Conservation (phyloP, 2,329 filamentous ascomycete species). For the Fusarium globosum region DNA sequence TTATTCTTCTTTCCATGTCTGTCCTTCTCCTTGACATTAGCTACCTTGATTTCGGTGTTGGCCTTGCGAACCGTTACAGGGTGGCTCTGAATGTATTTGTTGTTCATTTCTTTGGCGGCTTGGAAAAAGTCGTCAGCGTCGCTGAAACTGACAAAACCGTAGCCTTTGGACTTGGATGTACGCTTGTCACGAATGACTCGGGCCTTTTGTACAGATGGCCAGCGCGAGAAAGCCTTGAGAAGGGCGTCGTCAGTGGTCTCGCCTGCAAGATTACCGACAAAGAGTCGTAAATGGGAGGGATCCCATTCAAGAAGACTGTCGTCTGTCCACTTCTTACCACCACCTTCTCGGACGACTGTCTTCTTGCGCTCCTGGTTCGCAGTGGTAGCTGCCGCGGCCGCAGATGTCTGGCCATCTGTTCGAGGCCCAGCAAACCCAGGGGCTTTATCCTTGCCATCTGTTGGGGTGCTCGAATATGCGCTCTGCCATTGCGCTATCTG, state of each 20-base stretch:
- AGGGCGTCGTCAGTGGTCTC: constrained; percentile 97
- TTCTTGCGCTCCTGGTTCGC: constrained; percentile 72
- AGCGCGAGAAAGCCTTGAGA: constrained; percentile 91
- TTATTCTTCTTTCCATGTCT: constrained; percentile 52
- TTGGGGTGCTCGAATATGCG: constrained; percentile 77
- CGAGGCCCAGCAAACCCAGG: constrained; percentile 46
- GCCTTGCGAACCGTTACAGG: constrained; percentile 88
- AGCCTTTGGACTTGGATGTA: constrained; percentile 95
- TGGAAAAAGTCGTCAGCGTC: constrained; percentile 97
- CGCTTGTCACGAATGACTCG: constrained; percentile 95
- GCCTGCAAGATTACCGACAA: constrained; percentile 95
- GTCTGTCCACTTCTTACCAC: constrained; percentile 94
- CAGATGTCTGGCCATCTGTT: constrained; percentile 54
- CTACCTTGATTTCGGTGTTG: constrained; percentile 89
- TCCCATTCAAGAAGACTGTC: constrained; percentile 93
- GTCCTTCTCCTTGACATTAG: constrained; percentile 72
- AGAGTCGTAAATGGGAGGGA: constrained; percentile 90
- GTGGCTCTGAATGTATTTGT: constrained; percentile 98
- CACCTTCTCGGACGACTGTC: constrained; percentile 88
- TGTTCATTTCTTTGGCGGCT: constrained; percentile 97
- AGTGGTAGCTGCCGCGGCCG: constrained; percentile 13
- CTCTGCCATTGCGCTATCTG: constrained; percentile 97
- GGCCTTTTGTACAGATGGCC: constrained; percentile 89
- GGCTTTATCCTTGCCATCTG: constrained; percentile 50
- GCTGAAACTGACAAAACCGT: constrained; percentile 95